Evolutionary conservation across 805 yeast species (phyloP).

Genomic region (Phaffomyces antillensis): DNA sequence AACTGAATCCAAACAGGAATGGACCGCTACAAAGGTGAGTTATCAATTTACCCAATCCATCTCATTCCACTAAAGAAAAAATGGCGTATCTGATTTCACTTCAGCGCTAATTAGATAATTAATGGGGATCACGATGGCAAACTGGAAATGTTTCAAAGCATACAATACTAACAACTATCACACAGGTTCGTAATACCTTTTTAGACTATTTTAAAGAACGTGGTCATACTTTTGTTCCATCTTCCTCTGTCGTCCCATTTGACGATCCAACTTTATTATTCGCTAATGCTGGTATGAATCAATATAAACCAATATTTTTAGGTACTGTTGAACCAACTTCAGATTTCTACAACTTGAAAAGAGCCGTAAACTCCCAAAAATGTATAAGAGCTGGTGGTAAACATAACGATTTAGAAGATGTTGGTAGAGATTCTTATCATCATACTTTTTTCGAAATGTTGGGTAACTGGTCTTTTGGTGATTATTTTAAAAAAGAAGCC

Average conservation of each 20-base stretch:
- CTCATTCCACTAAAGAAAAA: not conserved
- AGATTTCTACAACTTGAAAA: slow-evolving; percentile 72
- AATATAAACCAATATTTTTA: slow-evolving; percentile 92
- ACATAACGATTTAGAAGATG: slow-evolving; percentile 96
- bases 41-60: not conserved
- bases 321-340: slow-evolving; percentile 97
- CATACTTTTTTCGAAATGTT: slow-evolving; percentile 99
- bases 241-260: slow-evolving; percentile 93
- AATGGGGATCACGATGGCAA: too few species aligned
- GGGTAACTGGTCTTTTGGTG: slow-evolving; percentile 99
- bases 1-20: slow-evolving; percentile 25
- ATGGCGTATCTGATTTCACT: too few species aligned
- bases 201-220: slow-evolving; percentile 67
- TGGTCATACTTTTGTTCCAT: slow-evolving; percentile 78
- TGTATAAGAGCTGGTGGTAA: slow-evolving; percentile 99
- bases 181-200: slow-evolving; percentile 72
- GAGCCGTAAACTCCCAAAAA: slow-evolving; percentile 94
- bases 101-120: not conserved
- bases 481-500: slow-evolving; percentile 94
- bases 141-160: not conserved
- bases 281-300: slow-evolving; percentile 99
- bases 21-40: slow-evolving; percentile 25
- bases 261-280: slow-evolving; percentile 96
- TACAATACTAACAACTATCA: not conserved
- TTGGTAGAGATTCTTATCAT: slow-evolving; percentile 95